These are phyloP conservation scores for Articulospora tetracladia DNA, from an alignment of 495 filamentous ascomycete species.

Conservation along the genomic window DNA sequence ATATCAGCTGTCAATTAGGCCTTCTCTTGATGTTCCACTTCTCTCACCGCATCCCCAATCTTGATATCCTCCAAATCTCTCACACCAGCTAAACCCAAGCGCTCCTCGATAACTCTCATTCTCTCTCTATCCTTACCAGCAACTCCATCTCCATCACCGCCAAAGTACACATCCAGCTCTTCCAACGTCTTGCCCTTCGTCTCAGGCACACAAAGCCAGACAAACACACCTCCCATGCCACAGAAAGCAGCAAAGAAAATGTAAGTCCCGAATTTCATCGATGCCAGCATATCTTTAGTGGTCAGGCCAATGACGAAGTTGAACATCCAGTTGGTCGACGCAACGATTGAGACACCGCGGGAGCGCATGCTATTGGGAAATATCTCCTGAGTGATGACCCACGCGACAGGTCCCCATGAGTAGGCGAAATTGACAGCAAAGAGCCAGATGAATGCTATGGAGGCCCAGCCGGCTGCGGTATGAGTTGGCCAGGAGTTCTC, in stretches of 20 bases:
- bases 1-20: no score
- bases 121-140: constrained; percentile 11
- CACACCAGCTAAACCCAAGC: no score
- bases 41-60: no score
- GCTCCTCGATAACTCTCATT: constrained; percentile 7
- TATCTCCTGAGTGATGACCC: constrained; percentile 37
- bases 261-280: constrained; percentile 57
- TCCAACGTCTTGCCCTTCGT: constrained; percentile 26
- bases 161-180: constrained; percentile 28
- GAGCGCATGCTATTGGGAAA: constrained; percentile 46
- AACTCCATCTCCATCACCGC: constrained; percentile 17
- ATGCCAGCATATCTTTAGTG: constrained; percentile 54
- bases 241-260: constrained; percentile 55
- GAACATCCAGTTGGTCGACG: constrained; percentile 19
- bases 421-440: neutral
- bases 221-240: constrained; percentile 9
- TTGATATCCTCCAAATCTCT: no score
- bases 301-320: constrained; percentile 53
- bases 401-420: neutral
- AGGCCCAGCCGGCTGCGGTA: constrained; percentile 63
- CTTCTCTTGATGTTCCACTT: no score
- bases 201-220: constrained; percentile 26
- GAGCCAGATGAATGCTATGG: constrained; percentile 66
- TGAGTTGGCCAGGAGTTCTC: constrained; percentile 36
- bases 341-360: constrained; percentile 9